Evolutionary conservation across 805 yeast genomes (phyloP).

Genomic region (Saccharomycopsis schoenii): DNA sequence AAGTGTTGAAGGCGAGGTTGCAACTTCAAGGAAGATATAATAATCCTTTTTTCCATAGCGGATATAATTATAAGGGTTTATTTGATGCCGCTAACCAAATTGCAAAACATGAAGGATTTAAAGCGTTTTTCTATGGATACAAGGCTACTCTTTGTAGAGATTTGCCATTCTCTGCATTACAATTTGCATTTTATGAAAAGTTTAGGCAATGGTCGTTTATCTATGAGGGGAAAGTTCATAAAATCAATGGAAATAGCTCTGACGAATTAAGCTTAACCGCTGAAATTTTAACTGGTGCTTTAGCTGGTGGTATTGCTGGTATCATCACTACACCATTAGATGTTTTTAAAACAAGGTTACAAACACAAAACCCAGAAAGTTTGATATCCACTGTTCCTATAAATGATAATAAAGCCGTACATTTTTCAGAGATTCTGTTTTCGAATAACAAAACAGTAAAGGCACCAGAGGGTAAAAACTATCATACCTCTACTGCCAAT

Average conservation of each 20-base stretch:
- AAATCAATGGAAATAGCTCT: conserved; percentile 25
- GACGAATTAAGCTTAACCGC: conserved; percentile 42
- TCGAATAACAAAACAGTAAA: background rate
- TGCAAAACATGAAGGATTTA: conserved; percentile 56
- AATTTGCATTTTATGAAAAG: conserved; percentile 89
- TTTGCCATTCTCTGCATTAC: conserved; percentile 91
- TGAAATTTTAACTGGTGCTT: conserved; percentile 84
- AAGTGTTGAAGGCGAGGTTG: conserved; percentile 83
- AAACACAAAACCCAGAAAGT: conserved; percentile 56
- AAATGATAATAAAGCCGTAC: background rate
- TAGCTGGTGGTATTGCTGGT: conserved; percentile 93
- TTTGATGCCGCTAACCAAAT: conserved; percentile 62
- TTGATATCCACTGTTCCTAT: conserved; percentile 2
- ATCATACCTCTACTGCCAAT: background rate
- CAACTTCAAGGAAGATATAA: conserved; percentile 87
- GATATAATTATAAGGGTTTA: conserved; percentile 78
- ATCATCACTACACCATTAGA: conserved; percentile 83
- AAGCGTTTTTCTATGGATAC: conserved; percentile 80
- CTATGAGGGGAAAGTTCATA: conserved; percentile 23
- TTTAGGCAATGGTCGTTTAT: conserved; percentile 53
- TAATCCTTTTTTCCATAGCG: conserved; percentile 68
- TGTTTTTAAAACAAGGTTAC: conserved; percentile 86
- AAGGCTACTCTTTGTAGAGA: conserved; percentile 90
- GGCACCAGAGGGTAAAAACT: background rate
- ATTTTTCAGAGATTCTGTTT: background rate